These are phyloP conservation scores for Pochonia chlamydosporia DNA, from an alignment of 2,329 filamentous ascomycete species.

Conservation along the genomic window DNA sequence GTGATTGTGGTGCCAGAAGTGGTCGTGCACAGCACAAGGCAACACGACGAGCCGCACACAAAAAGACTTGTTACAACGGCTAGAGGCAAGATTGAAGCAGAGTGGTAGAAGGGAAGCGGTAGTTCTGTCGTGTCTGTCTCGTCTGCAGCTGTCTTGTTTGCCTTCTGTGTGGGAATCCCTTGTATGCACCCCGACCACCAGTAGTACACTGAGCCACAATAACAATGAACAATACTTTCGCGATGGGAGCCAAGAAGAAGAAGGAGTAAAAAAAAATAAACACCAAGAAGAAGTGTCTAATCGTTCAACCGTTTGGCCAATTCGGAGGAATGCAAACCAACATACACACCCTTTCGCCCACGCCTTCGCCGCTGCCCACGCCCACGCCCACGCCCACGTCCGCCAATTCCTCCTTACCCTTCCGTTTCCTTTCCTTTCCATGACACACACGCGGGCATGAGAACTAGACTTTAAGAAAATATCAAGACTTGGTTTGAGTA, in stretches of 20 bases:
- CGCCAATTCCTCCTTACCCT: too few relatives aligned
- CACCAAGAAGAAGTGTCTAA: neutral
- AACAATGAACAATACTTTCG: neutral
- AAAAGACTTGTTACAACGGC: neutral
- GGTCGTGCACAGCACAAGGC: too few relatives aligned
- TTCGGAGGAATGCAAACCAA: conserved; percentile 5
- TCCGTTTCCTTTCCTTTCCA: neutral
- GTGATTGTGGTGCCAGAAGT: too few relatives aligned
- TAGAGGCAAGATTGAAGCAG: neutral
- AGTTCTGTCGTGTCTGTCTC: neutral
- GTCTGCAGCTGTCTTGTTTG: neutral
- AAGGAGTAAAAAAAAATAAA: neutral
- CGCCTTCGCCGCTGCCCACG: too few relatives aligned
- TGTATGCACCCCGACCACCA: neutral
- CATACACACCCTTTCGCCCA: conserved; percentile 3
- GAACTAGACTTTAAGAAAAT: neutral
- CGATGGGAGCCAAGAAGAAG: too few relatives aligned
- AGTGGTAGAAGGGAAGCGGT: neutral
- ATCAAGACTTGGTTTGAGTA: neutral
- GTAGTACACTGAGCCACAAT: neutral
- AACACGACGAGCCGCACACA: neutral
- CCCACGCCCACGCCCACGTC: too few relatives aligned
- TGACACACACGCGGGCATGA: neutral
- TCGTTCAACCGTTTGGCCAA: neutral
- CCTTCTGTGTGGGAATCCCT: neutral